These are phyloP conservation scores for Fusarium phyllophilum DNA, from an alignment of 2,329 filamentous ascomycete species.

Conservation along the genomic window DNA sequence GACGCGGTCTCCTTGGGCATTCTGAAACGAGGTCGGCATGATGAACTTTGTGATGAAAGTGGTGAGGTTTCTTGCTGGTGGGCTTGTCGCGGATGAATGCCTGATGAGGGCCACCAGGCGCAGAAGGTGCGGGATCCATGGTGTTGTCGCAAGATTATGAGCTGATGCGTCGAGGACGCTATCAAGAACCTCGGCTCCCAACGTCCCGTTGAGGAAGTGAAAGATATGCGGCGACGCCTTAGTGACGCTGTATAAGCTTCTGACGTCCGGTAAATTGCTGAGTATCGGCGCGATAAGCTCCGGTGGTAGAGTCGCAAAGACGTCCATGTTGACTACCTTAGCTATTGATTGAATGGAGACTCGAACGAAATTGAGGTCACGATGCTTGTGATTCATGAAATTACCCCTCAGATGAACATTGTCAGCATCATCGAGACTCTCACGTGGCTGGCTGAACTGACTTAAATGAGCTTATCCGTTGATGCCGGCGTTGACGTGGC, in stretches of 20 bases:
- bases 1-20: not conserved
- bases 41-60: conserved; percentile 9
- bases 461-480: not conserved
- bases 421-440: conserved; percentile 6
- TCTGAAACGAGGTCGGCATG: not conserved
- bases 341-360: not conserved
- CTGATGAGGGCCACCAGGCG: conserved; percentile 23
- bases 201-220: conserved; percentile 5
- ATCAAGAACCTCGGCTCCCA: conserved; percentile 16
- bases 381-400: not conserved
- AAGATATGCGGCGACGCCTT: conserved; percentile 14
- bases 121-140: conserved; percentile 25
- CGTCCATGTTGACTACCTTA: conserved; percentile 11
- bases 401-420: conserved; percentile 12
- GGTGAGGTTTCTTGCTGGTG: not conserved
- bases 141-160: not conserved
- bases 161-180: conserved; percentile 11
- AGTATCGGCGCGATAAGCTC: conserved; percentile 24
- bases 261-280: conserved; percentile 1
- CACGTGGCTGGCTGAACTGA: conserved; percentile 8
- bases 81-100: not conserved
- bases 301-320: conserved; percentile 8
- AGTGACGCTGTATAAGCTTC: not conserved
- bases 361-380: not conserved
- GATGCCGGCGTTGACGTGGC: not conserved